These are phyloP conservation scores for Penicillium longicatenatum DNA, from an alignment of 495 filamentous ascomycete species.

Conservation along the genomic window DNA sequence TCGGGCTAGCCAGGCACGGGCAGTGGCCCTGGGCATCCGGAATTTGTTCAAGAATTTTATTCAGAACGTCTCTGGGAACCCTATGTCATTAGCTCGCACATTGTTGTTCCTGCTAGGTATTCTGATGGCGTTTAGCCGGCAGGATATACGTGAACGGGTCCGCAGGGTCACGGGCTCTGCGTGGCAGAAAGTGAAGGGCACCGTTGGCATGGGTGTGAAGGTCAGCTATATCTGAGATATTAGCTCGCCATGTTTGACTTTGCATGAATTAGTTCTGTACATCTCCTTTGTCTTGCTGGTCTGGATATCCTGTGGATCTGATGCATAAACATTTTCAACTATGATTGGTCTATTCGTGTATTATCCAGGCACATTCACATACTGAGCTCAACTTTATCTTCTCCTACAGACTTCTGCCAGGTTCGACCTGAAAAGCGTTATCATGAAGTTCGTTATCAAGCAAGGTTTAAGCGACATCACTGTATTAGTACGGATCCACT, in stretches of 20 bases:
- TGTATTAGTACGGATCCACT: not conserved
- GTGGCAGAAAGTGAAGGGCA: constrained; percentile 83
- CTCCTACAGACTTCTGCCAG: not conserved
- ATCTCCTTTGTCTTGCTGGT: constrained; percentile 11
- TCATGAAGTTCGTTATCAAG: not conserved
- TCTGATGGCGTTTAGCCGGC: constrained; percentile 71
- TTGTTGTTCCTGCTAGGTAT: constrained; percentile 83
- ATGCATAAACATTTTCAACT: constrained; percentile 3
- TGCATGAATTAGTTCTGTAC: constrained; percentile 24
- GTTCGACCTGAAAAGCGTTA: not conserved
- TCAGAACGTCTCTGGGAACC: constrained; percentile 66
- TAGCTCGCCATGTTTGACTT: not conserved
- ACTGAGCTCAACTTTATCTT: not conserved
- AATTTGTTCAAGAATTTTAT: constrained; percentile 64
- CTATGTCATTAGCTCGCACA: constrained; percentile 70
- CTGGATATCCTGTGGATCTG: constrained; percentile 18
- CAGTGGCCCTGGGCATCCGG: constrained; percentile 53
- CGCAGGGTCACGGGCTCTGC: constrained; percentile 63
- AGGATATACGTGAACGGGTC: constrained; percentile 74
- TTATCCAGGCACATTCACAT: constrained; percentile 3
- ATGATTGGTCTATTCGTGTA: constrained; percentile 1
- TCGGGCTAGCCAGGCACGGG: constrained; percentile 32
- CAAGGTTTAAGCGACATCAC: not conserved
- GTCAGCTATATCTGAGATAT: constrained; percentile 83
- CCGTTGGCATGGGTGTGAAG: constrained; percentile 95